These are phyloP conservation scores for Colletotrichum gigasporum DNA, from an alignment of 2,329 filamentous ascomycete genomes.

Conservation along the genomic window DNA sequence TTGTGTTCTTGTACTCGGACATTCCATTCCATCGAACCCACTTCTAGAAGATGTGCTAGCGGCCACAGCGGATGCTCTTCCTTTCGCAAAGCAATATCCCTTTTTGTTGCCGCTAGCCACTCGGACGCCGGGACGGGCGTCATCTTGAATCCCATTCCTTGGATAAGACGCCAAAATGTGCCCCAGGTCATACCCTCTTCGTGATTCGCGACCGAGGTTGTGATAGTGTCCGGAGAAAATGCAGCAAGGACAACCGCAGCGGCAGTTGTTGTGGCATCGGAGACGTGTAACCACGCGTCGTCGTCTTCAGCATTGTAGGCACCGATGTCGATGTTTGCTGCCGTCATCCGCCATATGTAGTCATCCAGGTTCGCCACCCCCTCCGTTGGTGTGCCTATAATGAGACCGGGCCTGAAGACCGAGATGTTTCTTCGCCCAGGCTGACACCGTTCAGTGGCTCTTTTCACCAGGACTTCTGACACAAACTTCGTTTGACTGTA, in stretches of 20 bases:
- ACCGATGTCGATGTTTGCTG: slow-evolving; percentile 29
- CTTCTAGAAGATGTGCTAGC: slow-evolving; percentile 9
- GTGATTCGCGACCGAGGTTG: not conserved
- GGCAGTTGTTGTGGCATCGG: slow-evolving; percentile 1
- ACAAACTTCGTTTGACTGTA: slow-evolving; percentile 38
- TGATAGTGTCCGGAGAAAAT: not conserved
- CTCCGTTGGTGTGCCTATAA: slow-evolving; percentile 35
- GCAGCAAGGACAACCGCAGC: not conserved
- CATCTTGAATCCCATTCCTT: not conserved
- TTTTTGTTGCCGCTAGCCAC: slow-evolving; percentile 2
- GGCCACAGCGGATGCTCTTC: slow-evolving; percentile 19
- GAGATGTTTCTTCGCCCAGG: not conserved
- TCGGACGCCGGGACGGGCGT: not conserved
- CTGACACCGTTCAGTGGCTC: slow-evolving; percentile 24
- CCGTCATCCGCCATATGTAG: slow-evolving; percentile 33
- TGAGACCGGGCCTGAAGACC: slow-evolving; percentile 28
- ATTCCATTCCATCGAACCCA: not conserved
- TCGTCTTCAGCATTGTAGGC: slow-evolving; percentile 25
- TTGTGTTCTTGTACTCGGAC: no score
- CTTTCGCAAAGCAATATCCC: not conserved
- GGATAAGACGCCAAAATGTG: not conserved
- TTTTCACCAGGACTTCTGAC: slow-evolving; percentile 32
- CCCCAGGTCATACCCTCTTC: slow-evolving; percentile 23
- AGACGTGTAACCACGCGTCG: slow-evolving; percentile 14
- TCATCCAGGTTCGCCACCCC: slow-evolving; percentile 35